These are phyloP conservation scores for Citrullus colocynthis DNA, from an alignment of 306 rosid genomes.

Conservation along the genomic window DNA sequence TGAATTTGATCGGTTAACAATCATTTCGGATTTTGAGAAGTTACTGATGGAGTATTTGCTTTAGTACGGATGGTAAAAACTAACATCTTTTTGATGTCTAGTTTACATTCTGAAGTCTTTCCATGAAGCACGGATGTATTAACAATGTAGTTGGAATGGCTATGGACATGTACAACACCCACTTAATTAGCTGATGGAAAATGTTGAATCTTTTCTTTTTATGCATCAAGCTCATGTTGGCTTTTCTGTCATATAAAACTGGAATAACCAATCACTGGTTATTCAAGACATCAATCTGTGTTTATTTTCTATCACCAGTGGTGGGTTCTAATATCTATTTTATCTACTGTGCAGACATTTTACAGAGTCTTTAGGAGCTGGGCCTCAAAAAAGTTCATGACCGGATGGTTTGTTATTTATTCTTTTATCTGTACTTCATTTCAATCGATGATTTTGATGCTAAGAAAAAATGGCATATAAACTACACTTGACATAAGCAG, in stretches of 20 bases:
- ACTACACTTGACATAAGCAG: not conserved
- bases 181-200: not conserved
- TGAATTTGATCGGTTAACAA: not conserved
- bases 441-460: not conserved
- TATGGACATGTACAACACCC: not conserved
- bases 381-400: constrained; percentile 87
- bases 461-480: not conserved
- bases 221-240: not conserved
- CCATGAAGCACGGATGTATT: not conserved
- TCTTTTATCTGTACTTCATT: not conserved
- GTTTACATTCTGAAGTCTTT: not conserved
- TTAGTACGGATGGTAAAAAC: not conserved
- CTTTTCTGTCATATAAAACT: not conserved
- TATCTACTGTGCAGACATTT: constrained; percentile 45
- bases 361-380: constrained; percentile 74
- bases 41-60: not conserved
- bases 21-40: not conserved
- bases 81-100: not conserved
- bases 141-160: not conserved
- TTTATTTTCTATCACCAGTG: not conserved
- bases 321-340: not conserved
- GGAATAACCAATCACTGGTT: not conserved
- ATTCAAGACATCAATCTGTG: not conserved
- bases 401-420: constrained; percentile 55
- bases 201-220: not conserved